These are phyloP conservation scores for Salvia miltiorrhiza DNA, from an alignment of 257 asterid genomes.

Conservation along the genomic window DNA sequence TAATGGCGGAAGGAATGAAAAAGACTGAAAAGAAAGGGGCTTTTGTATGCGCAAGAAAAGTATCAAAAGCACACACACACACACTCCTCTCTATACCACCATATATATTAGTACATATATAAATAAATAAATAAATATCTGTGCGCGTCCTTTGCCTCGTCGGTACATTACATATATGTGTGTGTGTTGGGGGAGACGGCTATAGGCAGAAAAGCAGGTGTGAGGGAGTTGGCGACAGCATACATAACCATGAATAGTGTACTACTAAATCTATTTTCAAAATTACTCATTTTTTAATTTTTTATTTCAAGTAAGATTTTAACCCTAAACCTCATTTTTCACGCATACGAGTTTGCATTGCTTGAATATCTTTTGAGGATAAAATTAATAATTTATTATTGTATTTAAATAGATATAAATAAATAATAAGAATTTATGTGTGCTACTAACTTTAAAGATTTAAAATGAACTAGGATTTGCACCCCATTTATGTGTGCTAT, in stretches of 20 bases:
- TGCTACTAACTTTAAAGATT: not conserved
- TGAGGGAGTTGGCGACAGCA: conserved; percentile 22
- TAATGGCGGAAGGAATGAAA: conserved; percentile 10
- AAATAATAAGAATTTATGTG: not conserved
- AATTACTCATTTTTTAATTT: too few relatives aligned
- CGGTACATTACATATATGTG: not conserved
- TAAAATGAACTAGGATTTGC: too few relatives aligned
- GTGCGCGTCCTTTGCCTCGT: not conserved
- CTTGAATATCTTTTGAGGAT: too few relatives aligned
- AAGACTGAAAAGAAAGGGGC: conserved; percentile 17
- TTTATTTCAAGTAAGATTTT: too few relatives aligned
- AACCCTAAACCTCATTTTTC: too few relatives aligned
- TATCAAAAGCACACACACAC: conserved; percentile 11
- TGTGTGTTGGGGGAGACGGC: not conserved
- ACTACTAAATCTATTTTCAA: not conserved
- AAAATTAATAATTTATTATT: not conserved
- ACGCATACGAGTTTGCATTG: too few relatives aligned
- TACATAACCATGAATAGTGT: not conserved
- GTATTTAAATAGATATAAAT: not conserved
- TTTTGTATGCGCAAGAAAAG: conserved; percentile 33
- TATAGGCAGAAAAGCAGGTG: not conserved
- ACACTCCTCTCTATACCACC: not conserved
- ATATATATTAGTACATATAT: not conserved
- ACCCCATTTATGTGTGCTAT: too few relatives aligned
- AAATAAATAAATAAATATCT: not conserved